Conservation (phyloP, 306 rosid species). For the Vigna angularis region DNA sequence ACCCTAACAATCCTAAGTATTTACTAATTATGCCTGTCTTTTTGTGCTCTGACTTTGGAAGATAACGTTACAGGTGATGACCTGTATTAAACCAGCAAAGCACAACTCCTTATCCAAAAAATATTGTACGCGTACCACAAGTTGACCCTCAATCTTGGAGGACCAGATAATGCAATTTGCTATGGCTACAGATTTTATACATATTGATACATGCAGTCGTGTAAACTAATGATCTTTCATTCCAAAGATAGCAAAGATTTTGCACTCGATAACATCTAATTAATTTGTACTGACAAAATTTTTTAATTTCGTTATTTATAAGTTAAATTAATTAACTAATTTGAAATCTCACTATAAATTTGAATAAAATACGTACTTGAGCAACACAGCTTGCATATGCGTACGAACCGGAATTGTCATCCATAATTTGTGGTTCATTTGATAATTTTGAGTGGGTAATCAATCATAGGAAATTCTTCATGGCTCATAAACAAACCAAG, state of each 20-base stretch:
- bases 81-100: not conserved
- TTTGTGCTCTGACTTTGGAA: not conserved
- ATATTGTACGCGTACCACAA: not conserved
- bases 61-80: not conserved
- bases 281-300: not conserved
- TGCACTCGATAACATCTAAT: not conserved
- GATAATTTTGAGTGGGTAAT: too few relatives aligned
- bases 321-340: not conserved
- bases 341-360: not conserved
- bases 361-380: not conserved
- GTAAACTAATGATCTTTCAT: not conserved
- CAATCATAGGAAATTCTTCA: too few relatives aligned
- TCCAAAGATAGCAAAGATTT: not conserved
- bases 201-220: not conserved
- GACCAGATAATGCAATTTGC: not conserved
- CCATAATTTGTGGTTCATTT: not conserved
- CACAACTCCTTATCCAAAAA: not conserved
- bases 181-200: not conserved
- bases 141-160: conserved; percentile 4
- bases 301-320: not conserved
- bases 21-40: not conserved
- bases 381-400: not conserved
- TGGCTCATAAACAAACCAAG: too few relatives aligned
- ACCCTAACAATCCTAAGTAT: not conserved
- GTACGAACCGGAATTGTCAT: not conserved